phyloP scores from a whole-genome alignment of 2,329 filamentous ascomycete species.

The Colletotrichum liriopes region DNA sequence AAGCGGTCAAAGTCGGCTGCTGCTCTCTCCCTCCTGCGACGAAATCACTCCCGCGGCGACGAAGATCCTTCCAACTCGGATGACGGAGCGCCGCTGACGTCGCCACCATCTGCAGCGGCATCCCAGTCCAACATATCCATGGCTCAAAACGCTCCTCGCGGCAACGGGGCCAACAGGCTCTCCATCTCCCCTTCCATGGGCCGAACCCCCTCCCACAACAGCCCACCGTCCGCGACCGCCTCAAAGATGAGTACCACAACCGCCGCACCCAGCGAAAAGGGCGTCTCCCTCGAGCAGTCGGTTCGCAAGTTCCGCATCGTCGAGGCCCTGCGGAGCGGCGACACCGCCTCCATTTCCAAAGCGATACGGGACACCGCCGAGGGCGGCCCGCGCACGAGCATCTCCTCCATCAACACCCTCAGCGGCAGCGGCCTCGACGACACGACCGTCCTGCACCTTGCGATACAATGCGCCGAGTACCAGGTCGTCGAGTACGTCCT shows the following conservation, averaged over 20 bases:
- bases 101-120: slow-evolving; percentile 52
- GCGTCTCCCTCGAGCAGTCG: slow-evolving; percentile 85
- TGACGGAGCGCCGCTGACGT: slow-evolving; percentile 59
- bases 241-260: slow-evolving; percentile 37
- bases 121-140: slow-evolving; percentile 53
- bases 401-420: slow-evolving; percentile 65
- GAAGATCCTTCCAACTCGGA: slow-evolving; percentile 67
- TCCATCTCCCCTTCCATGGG: slow-evolving; percentile 61
- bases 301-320: slow-evolving; percentile 95
- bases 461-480: slow-evolving; percentile 94
- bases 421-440: slow-evolving; percentile 74
- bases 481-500: slow-evolving; percentile 96
- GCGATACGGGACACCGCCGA: slow-evolving; percentile 80
- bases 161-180: slow-evolving; percentile 62
- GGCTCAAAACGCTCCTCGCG: slow-evolving; percentile 55
- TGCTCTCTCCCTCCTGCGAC: slow-evolving; percentile 69
- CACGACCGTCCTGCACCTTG: slow-evolving; percentile 92
- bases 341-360: slow-evolving; percentile 90
- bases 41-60: slow-evolving; percentile 65
- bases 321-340: slow-evolving; percentile 90
- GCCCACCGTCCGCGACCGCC: slow-evolving; percentile 37
- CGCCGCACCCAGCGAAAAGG: slow-evolving; percentile 57
- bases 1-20: slow-evolving; percentile 70
- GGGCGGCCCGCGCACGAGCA: slow-evolving; percentile 68
- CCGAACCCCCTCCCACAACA: slow-evolving; percentile 58